Evolutionary conservation across 192 early-diverging fungal species (phyloP).

Genomic region (Coemansia sp.): DNA sequence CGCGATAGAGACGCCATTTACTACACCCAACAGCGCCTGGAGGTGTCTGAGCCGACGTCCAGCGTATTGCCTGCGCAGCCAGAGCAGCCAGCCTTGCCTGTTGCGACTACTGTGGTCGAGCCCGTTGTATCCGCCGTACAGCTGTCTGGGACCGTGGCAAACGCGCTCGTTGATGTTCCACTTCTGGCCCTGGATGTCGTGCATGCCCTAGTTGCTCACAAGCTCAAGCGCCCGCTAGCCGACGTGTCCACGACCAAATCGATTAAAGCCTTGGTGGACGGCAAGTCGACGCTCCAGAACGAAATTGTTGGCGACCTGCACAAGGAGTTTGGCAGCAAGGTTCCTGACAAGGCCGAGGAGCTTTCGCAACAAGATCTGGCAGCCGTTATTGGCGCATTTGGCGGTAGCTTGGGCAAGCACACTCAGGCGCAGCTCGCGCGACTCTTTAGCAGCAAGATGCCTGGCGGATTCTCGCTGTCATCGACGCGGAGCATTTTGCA

Average conservation of each 20-base stretch:
- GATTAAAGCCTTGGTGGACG: conserved; percentile 73
- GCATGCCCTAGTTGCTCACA: conserved; percentile 77
- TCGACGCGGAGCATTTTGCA: conserved; percentile 67
- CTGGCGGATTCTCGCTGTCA: conserved; percentile 82
- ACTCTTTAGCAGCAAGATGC: conserved; percentile 85
- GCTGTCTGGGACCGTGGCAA: conserved; percentile 19
- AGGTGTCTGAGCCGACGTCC: neutral
- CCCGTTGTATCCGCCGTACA: neutral
- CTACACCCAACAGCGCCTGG: neutral
- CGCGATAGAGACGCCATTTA: conserved; percentile 18
- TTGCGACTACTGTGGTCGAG: conserved; percentile 51
- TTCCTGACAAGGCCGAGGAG: conserved; percentile 92
- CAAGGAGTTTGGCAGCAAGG: conserved; percentile 82
- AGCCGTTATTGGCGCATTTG: conserved; percentile 55
- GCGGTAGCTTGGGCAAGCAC: conserved; percentile 78
- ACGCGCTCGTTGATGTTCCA: conserved; percentile 65
- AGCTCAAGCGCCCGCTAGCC: conserved; percentile 77
- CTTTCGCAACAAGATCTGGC: conserved; percentile 79
- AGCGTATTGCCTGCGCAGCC: neutral
- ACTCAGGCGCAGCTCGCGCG: conserved; percentile 68
- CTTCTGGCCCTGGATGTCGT: conserved; percentile 75
- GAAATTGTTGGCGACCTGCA: conserved; percentile 93
- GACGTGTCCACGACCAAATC: conserved; percentile 71
- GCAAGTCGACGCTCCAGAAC: conserved; percentile 92
- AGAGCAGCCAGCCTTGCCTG: conserved; percentile 26